phyloP scores from a whole-genome alignment of 1,139 yeast genomes.

The Yamadazyma blattariae region DNA sequence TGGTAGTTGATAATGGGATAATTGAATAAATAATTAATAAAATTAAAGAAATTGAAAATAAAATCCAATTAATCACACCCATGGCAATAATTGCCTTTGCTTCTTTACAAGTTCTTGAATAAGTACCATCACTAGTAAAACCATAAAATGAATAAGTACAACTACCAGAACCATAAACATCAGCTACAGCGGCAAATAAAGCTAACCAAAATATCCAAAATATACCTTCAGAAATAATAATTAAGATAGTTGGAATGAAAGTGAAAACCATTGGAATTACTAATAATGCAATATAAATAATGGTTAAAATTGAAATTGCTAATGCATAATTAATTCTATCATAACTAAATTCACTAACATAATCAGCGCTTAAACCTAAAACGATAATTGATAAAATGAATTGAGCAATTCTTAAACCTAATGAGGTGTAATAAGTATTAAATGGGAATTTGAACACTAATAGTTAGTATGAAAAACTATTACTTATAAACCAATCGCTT shows the following conservation, averaged over 20 bases:
- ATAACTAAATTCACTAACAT: conserved; percentile 11
- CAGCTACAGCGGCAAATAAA: conserved; percentile 24
- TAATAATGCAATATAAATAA: conserved; percentile 19
- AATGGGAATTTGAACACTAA: no score
- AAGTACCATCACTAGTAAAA: not conserved
- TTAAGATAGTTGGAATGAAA: conserved; percentile 15
- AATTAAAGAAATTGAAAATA: conserved; percentile 21
- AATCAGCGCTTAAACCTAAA: conserved; percentile 26
- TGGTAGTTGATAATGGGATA: conserved; percentile 24
- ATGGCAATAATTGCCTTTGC: conserved; percentile 31
- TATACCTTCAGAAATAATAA: conserved; percentile 20
- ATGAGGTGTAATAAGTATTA: conserved; percentile 5
- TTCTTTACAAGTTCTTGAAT: conserved; percentile 17
- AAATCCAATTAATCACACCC: conserved; percentile 27
- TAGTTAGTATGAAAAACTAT: no score
- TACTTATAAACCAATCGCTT: no score
- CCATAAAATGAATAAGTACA: conserved; percentile 14
- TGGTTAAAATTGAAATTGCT: conserved; percentile 20
- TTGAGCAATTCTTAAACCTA: conserved; percentile 17
- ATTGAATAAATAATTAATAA: conserved; percentile 20
- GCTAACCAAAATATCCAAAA: conserved; percentile 24
- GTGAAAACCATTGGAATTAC: conserved; percentile 10
- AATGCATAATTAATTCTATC: conserved; percentile 19
- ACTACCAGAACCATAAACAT: conserved; percentile 19
- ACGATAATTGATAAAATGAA: conserved; percentile 20